These are phyloP conservation scores for Bruguiera hainesii DNA, from an alignment of 441 rosid genomes.

Conservation along the genomic window DNA sequence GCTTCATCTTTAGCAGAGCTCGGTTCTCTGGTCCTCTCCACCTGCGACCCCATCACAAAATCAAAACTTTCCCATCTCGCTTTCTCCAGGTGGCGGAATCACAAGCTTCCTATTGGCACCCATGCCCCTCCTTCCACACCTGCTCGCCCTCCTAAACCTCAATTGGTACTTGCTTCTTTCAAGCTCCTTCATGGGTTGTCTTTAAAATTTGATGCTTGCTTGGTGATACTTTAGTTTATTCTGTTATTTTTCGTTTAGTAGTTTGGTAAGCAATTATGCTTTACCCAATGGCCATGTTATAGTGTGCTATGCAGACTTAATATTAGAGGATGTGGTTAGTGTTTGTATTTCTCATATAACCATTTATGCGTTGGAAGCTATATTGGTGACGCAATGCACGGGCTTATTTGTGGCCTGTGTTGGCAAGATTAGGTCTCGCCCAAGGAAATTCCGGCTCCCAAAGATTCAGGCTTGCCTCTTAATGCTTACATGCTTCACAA, in stretches of 20 bases:
- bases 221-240: too few species aligned
- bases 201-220: background rate
- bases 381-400: background rate
- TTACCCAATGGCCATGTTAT: too few species aligned
- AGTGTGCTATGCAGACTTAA: too few species aligned
- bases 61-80: conserved; percentile 72
- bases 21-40: conserved; percentile 74
- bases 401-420: background rate
- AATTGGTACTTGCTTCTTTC: conserved; percentile 13
- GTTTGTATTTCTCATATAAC: too few species aligned
- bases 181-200: background rate
- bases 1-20: conserved; percentile 79
- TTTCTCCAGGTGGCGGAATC: conserved; percentile 60
- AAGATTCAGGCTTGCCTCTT: conserved; percentile 68
- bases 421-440: conserved; percentile 57
- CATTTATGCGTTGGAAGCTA: background rate
- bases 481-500: conserved; percentile 89
- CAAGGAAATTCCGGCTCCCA: conserved; percentile 66
- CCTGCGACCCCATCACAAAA: conserved; percentile 55
- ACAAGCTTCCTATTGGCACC: conserved; percentile 56
- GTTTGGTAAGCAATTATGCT: too few species aligned
- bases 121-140: conserved; percentile 57
- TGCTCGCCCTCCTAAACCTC: conserved; percentile 53
- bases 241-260: too few species aligned
- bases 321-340: too few species aligned